phyloP scores from a whole-genome alignment of 768 basidiomycete genomes.

The Roridomyces roridus region DNA sequence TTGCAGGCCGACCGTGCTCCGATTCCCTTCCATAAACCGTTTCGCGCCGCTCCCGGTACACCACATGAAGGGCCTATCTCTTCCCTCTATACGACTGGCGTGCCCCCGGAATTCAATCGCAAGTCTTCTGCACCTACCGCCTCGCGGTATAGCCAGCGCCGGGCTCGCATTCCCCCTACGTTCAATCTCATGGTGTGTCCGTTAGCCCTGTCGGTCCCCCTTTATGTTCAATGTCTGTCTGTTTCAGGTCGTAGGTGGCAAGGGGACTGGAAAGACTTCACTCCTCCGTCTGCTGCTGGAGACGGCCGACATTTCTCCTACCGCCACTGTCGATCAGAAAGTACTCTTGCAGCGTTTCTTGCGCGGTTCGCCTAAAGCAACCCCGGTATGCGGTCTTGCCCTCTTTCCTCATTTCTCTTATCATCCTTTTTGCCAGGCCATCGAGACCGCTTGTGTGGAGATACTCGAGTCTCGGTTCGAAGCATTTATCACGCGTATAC shows the following conservation, averaged over 20 bases:
- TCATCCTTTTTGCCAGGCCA: too few species aligned
- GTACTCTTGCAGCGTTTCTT: slow-evolving; percentile 70
- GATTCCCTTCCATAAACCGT: slow-evolving; percentile 86
- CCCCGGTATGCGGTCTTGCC: too few species aligned
- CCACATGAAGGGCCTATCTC: slow-evolving; percentile 68
- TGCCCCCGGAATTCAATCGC: slow-evolving; percentile 67
- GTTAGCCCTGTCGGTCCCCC: neutral
- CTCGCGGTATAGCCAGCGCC: slow-evolving; percentile 66
- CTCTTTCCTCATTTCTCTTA: too few species aligned
- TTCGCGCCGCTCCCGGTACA: slow-evolving; percentile 57
- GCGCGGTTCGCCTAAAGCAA: slow-evolving; percentile 63
- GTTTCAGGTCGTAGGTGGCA: slow-evolving; percentile 75
- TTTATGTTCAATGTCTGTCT: slow-evolving; percentile 14
- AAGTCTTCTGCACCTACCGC: slow-evolving; percentile 45
- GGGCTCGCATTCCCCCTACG: slow-evolving; percentile 70
- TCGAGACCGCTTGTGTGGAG: slow-evolving; percentile 77
- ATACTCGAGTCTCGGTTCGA: slow-evolving; percentile 85
- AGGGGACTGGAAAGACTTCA: slow-evolving; percentile 87
- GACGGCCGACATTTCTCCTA: slow-evolving; percentile 82
- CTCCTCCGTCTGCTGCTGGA: slow-evolving; percentile 80
- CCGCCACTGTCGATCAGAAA: slow-evolving; percentile 77
- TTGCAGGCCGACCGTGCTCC: slow-evolving; percentile 59
- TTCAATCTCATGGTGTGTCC: slow-evolving; percentile 84
- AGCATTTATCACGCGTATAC: too few species aligned
- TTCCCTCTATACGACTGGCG: slow-evolving; percentile 68